Evolutionary conservation across 352 stramenopile genomes (phyloP), one percentile per base, ranked within the genome.

Genomic region (Phytophthora pinifolia): DNA sequence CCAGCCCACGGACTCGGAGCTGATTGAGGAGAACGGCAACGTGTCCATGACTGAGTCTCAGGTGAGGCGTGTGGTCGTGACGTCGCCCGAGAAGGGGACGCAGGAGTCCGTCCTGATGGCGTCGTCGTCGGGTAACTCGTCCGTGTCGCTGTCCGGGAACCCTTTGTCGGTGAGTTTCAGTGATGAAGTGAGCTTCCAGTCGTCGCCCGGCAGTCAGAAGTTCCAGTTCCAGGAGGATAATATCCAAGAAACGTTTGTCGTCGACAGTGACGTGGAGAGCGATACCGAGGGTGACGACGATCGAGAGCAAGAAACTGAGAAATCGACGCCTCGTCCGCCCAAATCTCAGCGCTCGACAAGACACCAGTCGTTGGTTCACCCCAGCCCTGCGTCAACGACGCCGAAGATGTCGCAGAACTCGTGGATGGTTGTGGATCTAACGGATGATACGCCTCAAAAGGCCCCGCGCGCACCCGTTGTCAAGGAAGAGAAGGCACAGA

Each of bases 21-120:
- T 90, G n/a, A 90, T 90, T 38, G 72, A 67, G 4, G 76, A 88
- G 41, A 88, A 90, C 31, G 80, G 76, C 0, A 44, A 48, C 0
- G 70, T 83, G 12, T 29, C 71, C 3, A 70, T 66, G 59, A 37
- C 43, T 0, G 62, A 74, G 43, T 76, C 59, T 1, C 66, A 80
- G 42, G 33, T 37, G 9, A 25, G 27, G 20, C 37, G 35, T 5
- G 38, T 5, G 38, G 31, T 29, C 29, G 22, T 39, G 22, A 27
- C 12, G 18, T 62, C 59, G 2, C 30, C 30, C 7, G 46, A 49
- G 12, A 51, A 50, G 20, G n/a, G n/a, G 22, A 51, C 46, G 12
- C 31, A 65, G 18, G 52, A 65, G 13, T 37, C 33, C 22, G 22
- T 27, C 22, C 6, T 27, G 22, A 32, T 35, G 14, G 8, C 20